Percentiles rank a stretch among this genome's conserved stretches.
phyloP scores from a whole-genome alignment of 2,329 filamentous ascomycete species.

The Metarhizium anisopliae region DNA sequence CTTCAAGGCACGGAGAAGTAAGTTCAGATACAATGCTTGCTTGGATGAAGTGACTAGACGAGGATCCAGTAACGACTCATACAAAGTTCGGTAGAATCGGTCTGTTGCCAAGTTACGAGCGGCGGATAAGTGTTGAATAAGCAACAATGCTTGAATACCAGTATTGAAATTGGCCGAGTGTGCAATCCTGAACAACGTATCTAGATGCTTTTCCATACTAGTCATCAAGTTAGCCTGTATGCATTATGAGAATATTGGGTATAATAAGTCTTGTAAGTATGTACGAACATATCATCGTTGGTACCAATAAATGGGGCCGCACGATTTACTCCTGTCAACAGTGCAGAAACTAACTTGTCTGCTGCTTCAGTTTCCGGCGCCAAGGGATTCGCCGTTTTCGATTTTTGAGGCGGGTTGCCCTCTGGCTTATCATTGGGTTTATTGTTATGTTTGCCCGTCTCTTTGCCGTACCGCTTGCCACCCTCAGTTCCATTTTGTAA shows the following conservation, averaged over 20 bases:
- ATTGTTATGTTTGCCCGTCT: slow-evolving; percentile 15
- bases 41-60: slow-evolving; percentile 86
- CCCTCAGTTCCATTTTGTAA: slow-evolving; percentile 37
- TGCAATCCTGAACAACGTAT: slow-evolving; percentile 91
- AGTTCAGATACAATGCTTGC: slow-evolving; percentile 88
- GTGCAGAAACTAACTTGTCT: slow-evolving; percentile 86
- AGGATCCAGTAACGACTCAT: slow-evolving; percentile 88
- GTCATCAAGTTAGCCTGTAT: slow-evolving; percentile 8
- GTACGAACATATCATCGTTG: slow-evolving; percentile 60
- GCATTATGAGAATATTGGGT: neutral
- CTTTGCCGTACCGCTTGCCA: slow-evolving; percentile 9
- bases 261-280: neutral
- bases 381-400: slow-evolving; percentile 13
- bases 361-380: slow-evolving; percentile 58
- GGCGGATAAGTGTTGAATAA: slow-evolving; percentile 85
- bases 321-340: slow-evolving; percentile 90
- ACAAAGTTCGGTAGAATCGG: slow-evolving; percentile 89
- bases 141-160: slow-evolving; percentile 85
- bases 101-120: slow-evolving; percentile 76
- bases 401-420: neutral
- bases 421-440: slow-evolving; percentile 13
- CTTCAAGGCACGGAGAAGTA: slow-evolving; percentile 82
- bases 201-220: slow-evolving; percentile 77
- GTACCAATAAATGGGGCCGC: slow-evolving; percentile 86
- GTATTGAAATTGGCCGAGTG: slow-evolving; percentile 99